phyloP scores from a whole-genome alignment of 208 protist species.

The Wallacemonas collosoma region DNA sequence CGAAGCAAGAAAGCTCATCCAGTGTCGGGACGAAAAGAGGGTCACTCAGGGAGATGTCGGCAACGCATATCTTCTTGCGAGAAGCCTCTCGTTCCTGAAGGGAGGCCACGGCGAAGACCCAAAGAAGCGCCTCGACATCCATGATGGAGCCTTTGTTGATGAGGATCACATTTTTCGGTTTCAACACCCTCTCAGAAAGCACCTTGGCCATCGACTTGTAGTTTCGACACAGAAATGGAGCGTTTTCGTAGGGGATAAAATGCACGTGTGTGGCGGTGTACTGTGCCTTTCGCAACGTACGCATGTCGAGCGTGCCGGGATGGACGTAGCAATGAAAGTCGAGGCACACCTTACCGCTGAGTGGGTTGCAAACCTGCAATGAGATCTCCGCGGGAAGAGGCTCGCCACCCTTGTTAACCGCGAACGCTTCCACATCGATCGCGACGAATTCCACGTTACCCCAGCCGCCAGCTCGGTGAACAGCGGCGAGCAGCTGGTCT shows the following conservation, averaged over 20 bases:
- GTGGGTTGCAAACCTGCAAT: not conserved
- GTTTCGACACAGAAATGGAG: slow-evolving; percentile 43
- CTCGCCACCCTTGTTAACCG: slow-evolving; percentile 20
- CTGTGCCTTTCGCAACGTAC: slow-evolving; percentile 15
- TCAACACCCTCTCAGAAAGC: slow-evolving; percentile 25
- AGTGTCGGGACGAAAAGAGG: slow-evolving; percentile 23
- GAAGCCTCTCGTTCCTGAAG: not conserved
- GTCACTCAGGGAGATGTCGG: not conserved
- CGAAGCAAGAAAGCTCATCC: slow-evolving; percentile 46
- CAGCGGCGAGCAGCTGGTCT: slow-evolving; percentile 24
- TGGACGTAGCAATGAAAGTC: slow-evolving; percentile 40
- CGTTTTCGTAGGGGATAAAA: slow-evolving; percentile 44
- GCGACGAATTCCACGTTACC: slow-evolving; percentile 39
- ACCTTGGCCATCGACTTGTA: slow-evolving; percentile 28
- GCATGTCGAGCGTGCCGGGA: slow-evolving; percentile 20
- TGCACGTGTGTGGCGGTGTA: slow-evolving; percentile 32
- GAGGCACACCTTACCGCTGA: not conserved
- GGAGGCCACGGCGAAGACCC: slow-evolving; percentile 46
- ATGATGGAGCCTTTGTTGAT: slow-evolving; percentile 62
- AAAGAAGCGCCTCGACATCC: slow-evolving; percentile 56
- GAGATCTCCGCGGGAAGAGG: slow-evolving; percentile 48
- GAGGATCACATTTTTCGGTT: slow-evolving; percentile 42
- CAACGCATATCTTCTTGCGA: not conserved
- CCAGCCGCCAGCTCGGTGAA: slow-evolving; percentile 44
- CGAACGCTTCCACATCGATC: slow-evolving; percentile 51